A percentile compares a stretch with the other conserved stretches of the same genome.
These are phyloP conservation scores for Calonectria pseudoreteaudii DNA, from an alignment of 2,329 filamentous ascomycete genomes.

Conservation along the genomic window DNA sequence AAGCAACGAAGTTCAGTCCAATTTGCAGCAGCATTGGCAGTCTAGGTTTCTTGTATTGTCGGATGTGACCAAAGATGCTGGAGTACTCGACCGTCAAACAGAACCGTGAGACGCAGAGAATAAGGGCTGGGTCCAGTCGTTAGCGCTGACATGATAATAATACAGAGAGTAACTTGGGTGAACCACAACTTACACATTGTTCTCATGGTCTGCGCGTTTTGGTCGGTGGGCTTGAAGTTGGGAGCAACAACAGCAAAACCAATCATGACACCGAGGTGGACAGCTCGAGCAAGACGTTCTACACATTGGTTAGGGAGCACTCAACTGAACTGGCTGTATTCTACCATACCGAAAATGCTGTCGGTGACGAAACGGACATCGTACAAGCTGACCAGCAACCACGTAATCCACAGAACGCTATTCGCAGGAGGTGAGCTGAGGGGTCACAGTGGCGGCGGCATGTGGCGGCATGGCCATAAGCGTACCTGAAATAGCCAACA, in stretches of 20 bases:
- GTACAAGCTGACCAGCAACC: conserved; percentile 72
- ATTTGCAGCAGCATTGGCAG: conserved; percentile 52
- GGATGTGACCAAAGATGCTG: conserved; percentile 57
- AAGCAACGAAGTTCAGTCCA: conserved; percentile 48
- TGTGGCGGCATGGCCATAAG: not conserved
- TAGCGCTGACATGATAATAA: not conserved
- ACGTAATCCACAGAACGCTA: conserved; percentile 75
- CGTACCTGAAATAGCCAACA: conserved; percentile 51
- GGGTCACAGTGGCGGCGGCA: not conserved
- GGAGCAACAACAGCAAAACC: conserved; percentile 72
- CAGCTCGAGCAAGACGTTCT: conserved; percentile 66
- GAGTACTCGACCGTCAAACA: conserved; percentile 66
- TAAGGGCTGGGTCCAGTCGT: conserved; percentile 47
- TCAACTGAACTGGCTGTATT: not conserved
- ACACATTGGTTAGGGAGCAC: not conserved
- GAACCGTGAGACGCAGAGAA: conserved; percentile 65
- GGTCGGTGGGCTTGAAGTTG: conserved; percentile 54
- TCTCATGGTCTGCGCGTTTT: conserved; percentile 52
- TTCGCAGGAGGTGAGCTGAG: not conserved
- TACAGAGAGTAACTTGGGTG: no score
- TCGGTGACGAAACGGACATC: conserved; percentile 76
- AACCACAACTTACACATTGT: conserved; percentile 51
- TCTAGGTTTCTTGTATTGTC: conserved; percentile 52
- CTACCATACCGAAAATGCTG: conserved; percentile 65
- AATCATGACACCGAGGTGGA: conserved; percentile 74